A percentile compares a stretch with the other conserved stretches of the same genome.
Conservation (phyloP, 345 rosid species). For the Gynandropsis gynandra region DNA sequence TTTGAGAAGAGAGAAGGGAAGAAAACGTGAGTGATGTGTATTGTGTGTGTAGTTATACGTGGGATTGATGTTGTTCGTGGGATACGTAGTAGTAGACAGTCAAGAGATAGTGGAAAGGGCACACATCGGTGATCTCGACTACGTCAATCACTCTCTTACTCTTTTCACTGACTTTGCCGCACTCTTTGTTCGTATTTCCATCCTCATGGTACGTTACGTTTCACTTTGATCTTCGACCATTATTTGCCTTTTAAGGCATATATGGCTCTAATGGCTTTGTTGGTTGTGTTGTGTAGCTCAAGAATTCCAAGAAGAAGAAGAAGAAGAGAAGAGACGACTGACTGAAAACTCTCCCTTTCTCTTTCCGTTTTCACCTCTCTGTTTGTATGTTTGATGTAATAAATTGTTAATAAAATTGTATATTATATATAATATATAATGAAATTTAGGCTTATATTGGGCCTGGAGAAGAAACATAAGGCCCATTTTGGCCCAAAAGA, state of each 20-base stretch:
- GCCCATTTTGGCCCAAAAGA: too few species aligned
- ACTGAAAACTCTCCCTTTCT: too few species aligned
- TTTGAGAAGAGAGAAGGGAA: not conserved
- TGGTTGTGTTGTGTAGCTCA: constrained; percentile 36
- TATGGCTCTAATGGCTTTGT: not conserved
- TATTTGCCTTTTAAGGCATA: too few species aligned
- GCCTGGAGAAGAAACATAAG: too few species aligned
- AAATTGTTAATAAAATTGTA: too few species aligned
- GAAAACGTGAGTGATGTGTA: too few species aligned
- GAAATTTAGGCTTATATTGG: too few species aligned
- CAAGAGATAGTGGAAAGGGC: constrained; percentile 83
- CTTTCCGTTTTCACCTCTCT: too few species aligned
- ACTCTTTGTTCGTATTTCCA: constrained; percentile 59
- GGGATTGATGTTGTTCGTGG: constrained; percentile 69
- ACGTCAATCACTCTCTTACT: constrained; percentile 66
- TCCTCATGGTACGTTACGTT: constrained; percentile 56
- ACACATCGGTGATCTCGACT: constrained; percentile 67
- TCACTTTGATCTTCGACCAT: not conserved
- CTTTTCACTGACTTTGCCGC: constrained; percentile 71
- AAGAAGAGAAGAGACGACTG: constrained; percentile 60
- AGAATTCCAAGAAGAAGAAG: constrained; percentile 51
- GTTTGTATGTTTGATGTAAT: too few species aligned
- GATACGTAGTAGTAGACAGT: constrained; percentile 73
- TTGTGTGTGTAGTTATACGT: constrained; percentile 66
- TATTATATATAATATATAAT: too few species aligned